Evolutionary conservation across 331 rosid species (phyloP).

Genomic region (Rhamnella rubrinervis): DNA sequence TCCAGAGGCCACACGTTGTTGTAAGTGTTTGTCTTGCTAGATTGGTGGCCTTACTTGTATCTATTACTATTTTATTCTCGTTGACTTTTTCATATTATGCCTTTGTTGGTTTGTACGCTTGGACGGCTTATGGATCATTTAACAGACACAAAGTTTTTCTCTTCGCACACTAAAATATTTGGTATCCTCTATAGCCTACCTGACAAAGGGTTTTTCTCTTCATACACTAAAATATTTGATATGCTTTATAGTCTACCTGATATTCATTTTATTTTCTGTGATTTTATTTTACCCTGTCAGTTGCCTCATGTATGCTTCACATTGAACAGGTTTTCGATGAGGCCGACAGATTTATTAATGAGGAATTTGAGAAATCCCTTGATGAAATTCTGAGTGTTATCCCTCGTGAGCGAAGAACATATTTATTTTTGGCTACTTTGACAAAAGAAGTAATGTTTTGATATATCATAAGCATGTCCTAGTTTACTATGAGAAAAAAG

Average conservation of each 20-base stretch:
- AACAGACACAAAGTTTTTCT: conserved; percentile 73
- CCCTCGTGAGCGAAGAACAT: conserved; percentile 77
- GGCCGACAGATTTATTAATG: conserved; percentile 84
- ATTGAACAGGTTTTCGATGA: conserved; percentile 83
- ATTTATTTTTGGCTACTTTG: conserved; percentile 93
- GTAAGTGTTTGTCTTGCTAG: conserved; percentile 48
- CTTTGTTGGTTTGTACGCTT: conserved; percentile 81
- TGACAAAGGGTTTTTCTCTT: conserved; percentile 80
- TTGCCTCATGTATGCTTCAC: conserved; percentile 18
- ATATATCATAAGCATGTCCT: not conserved
- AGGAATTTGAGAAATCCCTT: conserved; percentile 75
- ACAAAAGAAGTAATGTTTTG: conserved; percentile 66
- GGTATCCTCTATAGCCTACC: conserved; percentile 37
- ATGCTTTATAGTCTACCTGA: conserved; percentile 6
- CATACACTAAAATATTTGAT: conserved; percentile 65
- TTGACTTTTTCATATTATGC: not conserved
- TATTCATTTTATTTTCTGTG: not conserved
- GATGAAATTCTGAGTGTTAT: conserved; percentile 67
- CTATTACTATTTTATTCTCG: conserved; percentile 18
- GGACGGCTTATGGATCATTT: conserved; percentile 95
- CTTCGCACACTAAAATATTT: conserved; percentile 63
- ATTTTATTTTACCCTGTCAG: not conserved
- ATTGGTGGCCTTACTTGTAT: not conserved
- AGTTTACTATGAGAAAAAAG: conserved; percentile 84
- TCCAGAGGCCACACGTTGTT: conserved; percentile 77